Percentiles rank a stretch among this genome's conserved stretches.
Evolutionary conservation across 169 alveolate species (phyloP).

Genomic region (Plasmodium blacklocki): DNA sequence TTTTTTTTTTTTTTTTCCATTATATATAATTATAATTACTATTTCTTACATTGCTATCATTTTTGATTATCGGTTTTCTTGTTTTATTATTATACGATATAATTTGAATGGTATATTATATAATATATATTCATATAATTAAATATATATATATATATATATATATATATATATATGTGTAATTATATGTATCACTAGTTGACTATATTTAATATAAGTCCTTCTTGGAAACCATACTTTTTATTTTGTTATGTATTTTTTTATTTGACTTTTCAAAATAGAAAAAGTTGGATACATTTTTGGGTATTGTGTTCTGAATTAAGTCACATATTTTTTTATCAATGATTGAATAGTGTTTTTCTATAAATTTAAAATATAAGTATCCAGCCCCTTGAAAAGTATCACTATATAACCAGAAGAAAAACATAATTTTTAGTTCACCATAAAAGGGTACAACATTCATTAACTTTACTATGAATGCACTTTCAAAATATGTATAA

Average conservation of each 20-base stretch:
- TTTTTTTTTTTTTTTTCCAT: too few species aligned
- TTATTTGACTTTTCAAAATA: constrained; percentile 46
- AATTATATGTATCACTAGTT: neutral
- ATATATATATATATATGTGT: neutral
- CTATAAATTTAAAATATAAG: constrained; percentile 76
- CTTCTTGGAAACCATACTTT: constrained; percentile 54
- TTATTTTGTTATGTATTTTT: constrained; percentile 53
- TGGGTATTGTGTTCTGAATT: constrained; percentile 25
- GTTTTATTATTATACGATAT: neutral
- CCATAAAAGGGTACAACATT: constrained; percentile 81
- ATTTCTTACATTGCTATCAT: too few species aligned
- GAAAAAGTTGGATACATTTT: constrained; percentile 31
- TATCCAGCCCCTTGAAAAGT: constrained; percentile 87
- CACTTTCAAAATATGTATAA: constrained; percentile 75
- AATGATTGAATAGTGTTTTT: constrained; percentile 26
- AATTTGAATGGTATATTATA: constrained; percentile 1
- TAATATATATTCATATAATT: neutral
- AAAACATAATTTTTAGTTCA: constrained; percentile 80
- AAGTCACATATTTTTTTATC: constrained; percentile 63
- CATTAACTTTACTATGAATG: constrained; percentile 47
- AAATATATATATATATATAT: neutral
- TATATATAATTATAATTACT: too few species aligned
- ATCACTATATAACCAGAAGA: constrained; percentile 85
- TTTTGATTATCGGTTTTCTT: too few species aligned
- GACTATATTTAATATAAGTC: constrained; percentile 27